Base-by-base conservation (phyloP, 139 green algal genomes). In the Bryopsis sp. region DNA sequence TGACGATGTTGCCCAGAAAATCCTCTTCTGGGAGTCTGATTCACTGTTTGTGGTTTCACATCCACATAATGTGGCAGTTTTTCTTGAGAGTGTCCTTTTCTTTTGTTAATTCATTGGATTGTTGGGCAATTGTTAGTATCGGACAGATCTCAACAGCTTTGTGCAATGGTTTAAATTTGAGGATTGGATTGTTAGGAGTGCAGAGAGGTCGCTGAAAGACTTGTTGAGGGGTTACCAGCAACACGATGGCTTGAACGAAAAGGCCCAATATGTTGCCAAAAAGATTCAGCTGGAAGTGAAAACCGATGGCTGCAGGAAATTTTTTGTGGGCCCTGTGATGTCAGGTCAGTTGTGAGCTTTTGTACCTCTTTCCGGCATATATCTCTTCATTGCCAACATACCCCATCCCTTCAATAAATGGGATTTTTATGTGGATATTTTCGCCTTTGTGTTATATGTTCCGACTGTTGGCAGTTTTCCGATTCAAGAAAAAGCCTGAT, bases 141-240 rank as follows among this genome's bases (percentile, higher is more conserved):
- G 11, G 5, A 22, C 6, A 32, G 8, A 28, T 35, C 50, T 36
- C 50, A 15, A 6, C 50, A 61, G 6, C 15, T 6, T 26, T 15
- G 11, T 50, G 43, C 43, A 11, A 50, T 15, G 11, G 11, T 11
- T 15, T 50, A 50, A 50, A 50, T 15, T 11, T 26, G 11, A 50
- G 43, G 43, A 50, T 26, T 50, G 43, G 43, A 15, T 39, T 7
- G 39, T 46, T 39, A 65, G 58, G 26, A 33, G 28, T 11, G 19
- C 58, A 35, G 63, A 70, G 34, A 36, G 46, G 31, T 48, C 28
- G 3, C 68, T 74, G n/a, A 7, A 33, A 36, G 48, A 50, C 2
- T 47, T 74, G 2, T 7, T 74, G 7, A 48, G 67, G 4, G 31
- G 7, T 11, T 74, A 74, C 29, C 68, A 47, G 2, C 35, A 67